Base-by-base conservation (phyloP, 306 rosid species). In the Trichosanthes cucumerina region DNA sequence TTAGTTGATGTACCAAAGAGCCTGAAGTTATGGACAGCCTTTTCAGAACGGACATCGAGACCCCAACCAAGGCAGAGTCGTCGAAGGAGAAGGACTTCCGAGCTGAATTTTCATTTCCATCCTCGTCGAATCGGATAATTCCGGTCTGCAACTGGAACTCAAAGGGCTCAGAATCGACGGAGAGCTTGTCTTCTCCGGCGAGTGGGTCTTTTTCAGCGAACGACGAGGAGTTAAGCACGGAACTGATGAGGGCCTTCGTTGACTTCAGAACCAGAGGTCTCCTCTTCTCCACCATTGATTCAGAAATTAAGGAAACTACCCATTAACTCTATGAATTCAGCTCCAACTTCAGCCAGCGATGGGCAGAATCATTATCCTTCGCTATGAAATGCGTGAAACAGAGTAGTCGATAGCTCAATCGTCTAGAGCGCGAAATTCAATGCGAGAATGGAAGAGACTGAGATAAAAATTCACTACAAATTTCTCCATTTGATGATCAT, bases 221-320 rank as follows among this genome's bases (percentile, higher is more conserved):
- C 13, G 58, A 81, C 38, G 82, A 76, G 6, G 89, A 82, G 41
- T 57, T 79, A 46, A 89, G 78, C 12, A 89, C 78, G 71, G 96
- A 92, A 75, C 79, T 83, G 81, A 95, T 6, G 52, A 86, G 78
- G 47, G 78, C 53, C 58, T 85, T 92, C 41, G 98, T 91, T 49
- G 96, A 92, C 80, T 86, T 81, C 26, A 95, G 92, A 4, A 95
- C 64, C 83, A 92, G 85, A 33, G 97, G 97, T 79, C 91, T 89
- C 81, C 98, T 85, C 79, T 91, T 90, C 78, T 82, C 93, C 86
- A 87, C 92, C 98, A 92, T 94, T 76, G 79, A 39, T 18, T 68
- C 19, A 33, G 24, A 52, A 60, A 43, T 33, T 31, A 36, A 59
- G 19, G 24, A 43, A 63, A 6, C 75, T 5, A 11, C 60, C 21